Base-by-base conservation (phyloP, 1,284 basidiomycete species). In the Retiboletus flavoniger region DNA sequence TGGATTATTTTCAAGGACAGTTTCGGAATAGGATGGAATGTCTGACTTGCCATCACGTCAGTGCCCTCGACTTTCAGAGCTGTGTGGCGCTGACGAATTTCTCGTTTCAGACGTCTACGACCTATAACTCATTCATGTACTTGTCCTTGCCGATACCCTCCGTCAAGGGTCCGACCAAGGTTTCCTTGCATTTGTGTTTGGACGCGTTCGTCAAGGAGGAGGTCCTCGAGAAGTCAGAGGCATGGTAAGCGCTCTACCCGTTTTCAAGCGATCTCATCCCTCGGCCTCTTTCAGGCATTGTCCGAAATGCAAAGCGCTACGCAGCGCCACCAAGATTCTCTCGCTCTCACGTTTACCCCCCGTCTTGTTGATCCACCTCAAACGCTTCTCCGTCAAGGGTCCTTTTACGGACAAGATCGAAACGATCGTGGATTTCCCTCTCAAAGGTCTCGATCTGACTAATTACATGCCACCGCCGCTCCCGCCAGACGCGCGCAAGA, bases 1-100 rank as follows among this genome's bases (percentile, higher is more conserved):
- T 98, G 44, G 95, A 98, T 72, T 90, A 91, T 67, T 98, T 99
- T 78, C 96, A 98, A 74, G 97, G 96, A 4, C 96, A 98, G 73
- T 98, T 98, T 71, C 78, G 93, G 60, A 98, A 92, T 74, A 82
- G 88, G 53, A 74, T 99, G 73, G 84, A 94, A 64, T 99, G 96
- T 69, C 70, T 95, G 67, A 95, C 90, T 6, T 99, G 96, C 70
- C 79, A 83, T 60, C 93, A 94, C 74, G 94, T 94, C 57, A 56
- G n/a, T 35, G 14, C 13, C 6, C 19, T 50, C 55, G 17, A 29
- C 17, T 51, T 50, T 21, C 19, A 14, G 19, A 55, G 32, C 34
- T 24, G 54, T 50, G 5, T 49, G 51, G 29, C 51, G 21, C 58
- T 59, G 41, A 60, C 50, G 48, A 34, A 16, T 21, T 38, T 46